Conservation (phyloP, 129 eudicot genomes). For the Daucus carota region DH1_v3.0 NC_030389.2:10814501-10815000, state of each 20-base stretch:
- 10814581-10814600: not conserved
- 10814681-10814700: slow-evolving; percentile 18
- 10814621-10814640: slow-evolving; percentile 18
- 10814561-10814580: not conserved
- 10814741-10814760: slow-evolving; percentile 3
- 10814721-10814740: slow-evolving; percentile 8
- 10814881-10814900: not conserved
- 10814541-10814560: not conserved
- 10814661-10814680: not conserved
- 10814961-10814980: not conserved
- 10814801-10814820: not conserved
- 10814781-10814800: slow-evolving; percentile 17
- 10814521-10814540: not conserved
- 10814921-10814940: not conserved
- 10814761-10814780: slow-evolving; percentile 17
- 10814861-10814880: not conserved
- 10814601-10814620: no score
- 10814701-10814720: not conserved
- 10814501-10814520: no score
- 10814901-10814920: not conserved
- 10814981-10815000: no score
- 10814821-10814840: not conserved
- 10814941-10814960: not conserved
- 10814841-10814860: not conserved
- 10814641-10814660: slow-evolving; percentile 1